These are phyloP conservation scores for Xylona heveae DNA, from an alignment of 495 filamentous ascomycete genomes.

Conservation along the genomic window DNA sequence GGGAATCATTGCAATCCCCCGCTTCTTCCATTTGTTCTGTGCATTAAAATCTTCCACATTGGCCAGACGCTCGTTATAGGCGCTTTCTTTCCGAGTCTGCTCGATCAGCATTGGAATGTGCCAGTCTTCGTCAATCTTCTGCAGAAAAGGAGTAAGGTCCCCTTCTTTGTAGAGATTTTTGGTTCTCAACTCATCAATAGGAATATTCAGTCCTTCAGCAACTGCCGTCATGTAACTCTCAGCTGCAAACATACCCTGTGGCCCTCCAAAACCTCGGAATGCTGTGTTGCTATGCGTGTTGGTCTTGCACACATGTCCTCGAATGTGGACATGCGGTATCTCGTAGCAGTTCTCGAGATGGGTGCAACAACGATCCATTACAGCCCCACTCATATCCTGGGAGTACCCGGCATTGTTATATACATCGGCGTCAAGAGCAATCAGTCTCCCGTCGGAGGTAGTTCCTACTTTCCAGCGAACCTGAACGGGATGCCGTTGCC, in stretches of 20 bases:
- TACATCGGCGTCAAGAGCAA: constrained; percentile 18
- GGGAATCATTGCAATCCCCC: constrained; percentile 19
- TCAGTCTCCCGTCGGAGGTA: constrained; percentile 17
- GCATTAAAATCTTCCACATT: constrained; percentile 16
- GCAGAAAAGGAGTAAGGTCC: constrained; percentile 18
- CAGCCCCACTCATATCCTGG: constrained; percentile 18
- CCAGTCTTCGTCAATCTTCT: constrained; percentile 19
- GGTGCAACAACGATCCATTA: constrained; percentile 20
- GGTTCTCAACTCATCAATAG: constrained; percentile 17
- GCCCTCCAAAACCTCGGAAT: constrained; percentile 20
- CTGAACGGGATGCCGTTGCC: constrained; percentile 19
- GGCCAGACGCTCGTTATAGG: constrained; percentile 15
- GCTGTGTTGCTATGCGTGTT: constrained; percentile 23
- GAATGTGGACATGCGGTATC: constrained; percentile 17
- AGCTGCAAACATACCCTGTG: constrained; percentile 19
- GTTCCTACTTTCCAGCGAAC: constrained; percentile 21
- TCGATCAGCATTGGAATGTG: constrained; percentile 17
- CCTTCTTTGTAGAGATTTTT: constrained; percentile 20
- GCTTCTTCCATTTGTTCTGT: constrained; percentile 19
- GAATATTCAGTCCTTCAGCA: constrained; percentile 15
- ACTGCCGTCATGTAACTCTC: constrained; percentile 19
- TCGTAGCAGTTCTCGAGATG: constrained; percentile 20
- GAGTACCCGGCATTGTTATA: constrained; percentile 21
- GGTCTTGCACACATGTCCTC: constrained; percentile 19
- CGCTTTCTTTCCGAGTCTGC: constrained; percentile 13